Evolutionary conservation across 305 asterid genomes (phyloP), one percentile per base, ranked within the genome.

Genomic region (Plantago coronopus): DNA sequence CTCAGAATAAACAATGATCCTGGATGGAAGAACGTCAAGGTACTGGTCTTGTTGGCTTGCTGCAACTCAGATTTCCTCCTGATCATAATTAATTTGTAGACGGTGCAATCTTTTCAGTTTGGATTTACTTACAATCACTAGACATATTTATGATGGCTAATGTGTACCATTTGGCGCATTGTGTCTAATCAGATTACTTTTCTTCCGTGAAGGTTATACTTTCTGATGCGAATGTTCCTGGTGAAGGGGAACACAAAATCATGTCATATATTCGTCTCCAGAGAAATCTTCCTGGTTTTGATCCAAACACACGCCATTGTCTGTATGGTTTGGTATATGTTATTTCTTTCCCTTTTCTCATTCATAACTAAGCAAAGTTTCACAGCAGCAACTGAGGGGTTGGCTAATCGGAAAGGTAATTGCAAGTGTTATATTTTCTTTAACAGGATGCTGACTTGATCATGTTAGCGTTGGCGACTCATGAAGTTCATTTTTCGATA

Each of bases 141-240:
- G 17, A 1, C 18, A 22, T 63, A 19, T 18, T 46, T 15, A 48
- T 51, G 21, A 15, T 42, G 48, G 20, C 31, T 43, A 18, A 5
- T 15, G 31, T 72, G 57, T 19, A 50, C 6, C 18, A 23, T 38
- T 43, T 49, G 17, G 17, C 63, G 42, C 61, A 40, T 54, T 57
- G 44, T 38, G 12, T 57, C 67, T 56, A 60, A 72, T 61, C 44
- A 73, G 47, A 19, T 59, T 64, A 14, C 62, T 76, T 49, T 69
- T 43, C 62, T 62, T 60, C 59, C 60, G 68, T 76, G 84, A 69
- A 93, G 99, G 97, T 93, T 69, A 82, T 93, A 54, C 97, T 93
- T 65, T 93, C 99, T 59, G 99, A 93, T 78, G 96, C 99, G 47
- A 93, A 93, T 78, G 96, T 89, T 80, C 97, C 99, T 66, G 99